phyloP scores from a whole-genome alignment of 2,329 filamentous ascomycete genomes.

The Hortaea sp. region DNA sequence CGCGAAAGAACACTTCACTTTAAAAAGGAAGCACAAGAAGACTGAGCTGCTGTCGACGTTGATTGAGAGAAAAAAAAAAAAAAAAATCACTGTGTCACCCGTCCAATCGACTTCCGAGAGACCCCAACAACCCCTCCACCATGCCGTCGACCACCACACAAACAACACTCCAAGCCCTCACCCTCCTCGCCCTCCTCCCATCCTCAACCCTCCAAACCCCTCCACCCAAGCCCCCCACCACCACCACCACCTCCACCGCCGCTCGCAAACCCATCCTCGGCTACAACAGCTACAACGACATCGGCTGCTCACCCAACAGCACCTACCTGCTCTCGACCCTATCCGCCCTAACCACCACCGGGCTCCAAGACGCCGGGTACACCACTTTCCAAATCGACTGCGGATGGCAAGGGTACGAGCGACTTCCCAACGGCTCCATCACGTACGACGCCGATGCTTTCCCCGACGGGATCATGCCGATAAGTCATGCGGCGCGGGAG shows the following conservation, averaged over 20 bases:
- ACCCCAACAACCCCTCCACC: too few species aligned
- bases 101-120: too few species aligned
- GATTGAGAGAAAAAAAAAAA: too few species aligned
- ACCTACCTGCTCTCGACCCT: slow-evolving; percentile 34
- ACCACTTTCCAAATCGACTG: slow-evolving; percentile 48
- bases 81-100: too few species aligned
- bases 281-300: slow-evolving; percentile 53
- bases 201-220: too few species aligned
- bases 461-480: slow-evolving; percentile 42
- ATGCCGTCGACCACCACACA: too few species aligned
- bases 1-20: too few species aligned
- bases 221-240: slow-evolving; percentile 6
- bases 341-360: slow-evolving; percentile 41
- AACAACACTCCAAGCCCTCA: too few species aligned
- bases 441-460: slow-evolving; percentile 43
- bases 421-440: slow-evolving; percentile 35
- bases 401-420: slow-evolving; percentile 40
- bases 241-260: too few species aligned
- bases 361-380: slow-evolving; percentile 35
- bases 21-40: too few species aligned
- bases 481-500: slow-evolving; percentile 23
- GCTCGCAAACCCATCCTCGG: slow-evolving; percentile 5
- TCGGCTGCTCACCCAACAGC: slow-evolving; percentile 41
- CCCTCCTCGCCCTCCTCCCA: too few species aligned
- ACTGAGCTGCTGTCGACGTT: too few species aligned